A percentile compares a stretch with the other conserved stretches of the same genome.
These are phyloP conservation scores for Globisporangium nodosum DNA, from an alignment of 352 stramenopile species.

Conservation along the genomic window DNA sequence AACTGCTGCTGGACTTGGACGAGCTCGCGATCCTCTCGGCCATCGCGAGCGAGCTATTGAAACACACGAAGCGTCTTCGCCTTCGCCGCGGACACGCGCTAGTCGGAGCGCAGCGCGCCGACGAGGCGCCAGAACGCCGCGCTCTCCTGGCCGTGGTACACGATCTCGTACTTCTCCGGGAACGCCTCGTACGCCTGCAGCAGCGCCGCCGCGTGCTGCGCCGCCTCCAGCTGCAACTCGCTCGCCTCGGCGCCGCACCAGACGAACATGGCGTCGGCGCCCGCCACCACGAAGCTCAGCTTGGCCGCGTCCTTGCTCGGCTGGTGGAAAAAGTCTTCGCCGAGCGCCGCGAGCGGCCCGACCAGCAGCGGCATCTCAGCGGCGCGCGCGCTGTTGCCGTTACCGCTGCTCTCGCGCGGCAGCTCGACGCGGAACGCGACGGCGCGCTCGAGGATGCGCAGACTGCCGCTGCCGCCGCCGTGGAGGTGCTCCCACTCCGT, in stretches of 20 bases:
- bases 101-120: conserved; percentile 26
- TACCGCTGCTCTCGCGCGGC: conserved; percentile 26
- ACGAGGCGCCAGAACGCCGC: conserved; percentile 70
- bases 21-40: too few relatives aligned
- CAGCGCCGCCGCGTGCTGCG: conserved; percentile 51
- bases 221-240: conserved; percentile 46
- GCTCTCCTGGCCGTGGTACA: conserved; percentile 63
- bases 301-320: conserved; percentile 48
- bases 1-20: too few relatives aligned
- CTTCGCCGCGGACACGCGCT: conserved; percentile 7
- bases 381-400: conserved; percentile 22
- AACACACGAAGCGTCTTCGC: too few relatives aligned
- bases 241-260: conserved; percentile 67
- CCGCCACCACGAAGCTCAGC: conserved; percentile 67
- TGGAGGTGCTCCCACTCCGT: conserved; percentile 84
- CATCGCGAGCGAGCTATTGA: too few relatives aligned
- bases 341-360: conserved; percentile 43
- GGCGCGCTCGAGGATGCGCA: conserved; percentile 26
- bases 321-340: conserved; percentile 46
- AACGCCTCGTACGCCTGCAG: conserved; percentile 76
- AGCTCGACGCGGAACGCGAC: conserved; percentile 76
- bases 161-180: conserved; percentile 63
- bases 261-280: conserved; percentile 71
- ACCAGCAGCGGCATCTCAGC: conserved; percentile 51
- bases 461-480: conserved; percentile 34